phyloP scores from a whole-genome alignment of 1,139 yeast species.

The Blastobotrys aristatus region DNA sequence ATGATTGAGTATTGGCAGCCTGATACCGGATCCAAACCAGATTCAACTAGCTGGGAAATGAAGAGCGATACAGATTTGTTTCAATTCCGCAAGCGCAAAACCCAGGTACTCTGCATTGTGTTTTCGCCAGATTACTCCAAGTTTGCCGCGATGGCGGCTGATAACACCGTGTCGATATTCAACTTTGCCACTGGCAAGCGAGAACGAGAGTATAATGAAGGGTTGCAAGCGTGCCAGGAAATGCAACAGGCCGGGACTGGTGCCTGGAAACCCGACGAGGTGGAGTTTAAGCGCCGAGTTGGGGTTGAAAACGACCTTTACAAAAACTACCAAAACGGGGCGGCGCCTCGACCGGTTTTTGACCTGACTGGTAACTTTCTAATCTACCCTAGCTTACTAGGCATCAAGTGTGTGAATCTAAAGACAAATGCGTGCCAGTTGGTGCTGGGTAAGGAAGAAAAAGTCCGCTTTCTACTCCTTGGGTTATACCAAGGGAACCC shows the following conservation, averaged over 20 bases:
- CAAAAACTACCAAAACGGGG: neutral
- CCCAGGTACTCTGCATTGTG: constrained; percentile 26
- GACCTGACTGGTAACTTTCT: constrained; percentile 38
- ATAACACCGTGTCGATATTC: constrained; percentile 36
- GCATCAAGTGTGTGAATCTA: constrained; percentile 38
- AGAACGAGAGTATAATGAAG: constrained; percentile 36
- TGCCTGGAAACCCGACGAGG: constrained; percentile 24
- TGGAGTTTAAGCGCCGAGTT: constrained; percentile 32
- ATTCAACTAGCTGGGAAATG: constrained; percentile 32
- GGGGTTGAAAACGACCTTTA: constrained; percentile 31
- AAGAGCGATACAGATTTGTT: constrained; percentile 44
- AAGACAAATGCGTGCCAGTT: constrained; percentile 31
- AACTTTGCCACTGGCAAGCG: constrained; percentile 37
- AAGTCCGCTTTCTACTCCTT: constrained; percentile 28
- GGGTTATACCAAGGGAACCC: constrained; percentile 33
- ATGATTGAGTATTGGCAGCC: constrained; percentile 45
- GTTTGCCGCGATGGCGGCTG: constrained; percentile 36
- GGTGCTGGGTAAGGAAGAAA: constrained; percentile 37
- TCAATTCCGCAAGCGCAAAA: constrained; percentile 37
- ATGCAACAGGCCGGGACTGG: constrained; percentile 31
- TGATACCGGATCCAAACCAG: constrained; percentile 17
- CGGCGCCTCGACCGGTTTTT: constrained; percentile 28
- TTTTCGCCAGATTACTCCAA: constrained; percentile 31
- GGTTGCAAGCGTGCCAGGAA: constrained; percentile 27
- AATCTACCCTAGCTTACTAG: constrained; percentile 35